These are phyloP conservation scores for Yamadazyma oceani DNA, from an alignment of 1,139 yeast species.

Conservation along the genomic window DNA sequence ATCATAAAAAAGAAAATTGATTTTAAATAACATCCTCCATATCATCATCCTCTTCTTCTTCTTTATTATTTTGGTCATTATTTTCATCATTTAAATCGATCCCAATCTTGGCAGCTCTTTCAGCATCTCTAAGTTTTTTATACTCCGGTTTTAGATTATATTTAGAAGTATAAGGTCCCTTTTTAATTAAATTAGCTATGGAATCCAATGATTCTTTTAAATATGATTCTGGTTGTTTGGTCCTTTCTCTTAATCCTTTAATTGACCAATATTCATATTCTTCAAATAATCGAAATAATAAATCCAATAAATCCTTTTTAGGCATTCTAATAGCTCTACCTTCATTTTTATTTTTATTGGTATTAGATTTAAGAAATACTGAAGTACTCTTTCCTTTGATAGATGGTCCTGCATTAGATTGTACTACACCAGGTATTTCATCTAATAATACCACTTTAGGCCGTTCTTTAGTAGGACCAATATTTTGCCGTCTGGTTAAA, in stretches of 20 bases:
- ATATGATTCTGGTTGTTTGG: slow-evolving; percentile 94
- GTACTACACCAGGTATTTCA: slow-evolving; percentile 84
- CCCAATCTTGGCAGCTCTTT: slow-evolving; percentile 66
- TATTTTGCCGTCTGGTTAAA: slow-evolving; percentile 47
- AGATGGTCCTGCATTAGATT: slow-evolving; percentile 83
- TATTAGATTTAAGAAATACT: slow-evolving; percentile 50
- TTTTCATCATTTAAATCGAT: slow-evolving; percentile 38
- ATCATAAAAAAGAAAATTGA: neutral
- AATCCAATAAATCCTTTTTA: slow-evolving; percentile 84
- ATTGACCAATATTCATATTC: slow-evolving; percentile 97
- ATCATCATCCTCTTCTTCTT: slow-evolving; percentile 41
- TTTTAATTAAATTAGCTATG: slow-evolving; percentile 85
- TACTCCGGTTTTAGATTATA: slow-evolving; percentile 90
- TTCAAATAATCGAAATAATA: slow-evolving; percentile 84
- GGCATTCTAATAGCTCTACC: slow-evolving; percentile 96
- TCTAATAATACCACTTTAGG: slow-evolving; percentile 79
- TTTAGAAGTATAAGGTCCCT: slow-evolving; percentile 94
- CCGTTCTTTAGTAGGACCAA: slow-evolving; percentile 44
- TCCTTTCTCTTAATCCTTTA: slow-evolving; percentile 90
- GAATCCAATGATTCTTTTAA: slow-evolving; percentile 87
- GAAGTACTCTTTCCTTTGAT: slow-evolving; percentile 67
- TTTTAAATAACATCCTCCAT: slow-evolving; percentile 39
- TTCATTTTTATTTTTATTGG: slow-evolving; percentile 47
- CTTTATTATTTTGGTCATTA: slow-evolving; percentile 48
- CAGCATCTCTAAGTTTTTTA: slow-evolving; percentile 75